Evolutionary conservation across 2,329 filamentous ascomycete genomes (phyloP), one percentile per base, ranked within the genome.

Genomic region (Microcyclospora tardicrescens): DNA sequence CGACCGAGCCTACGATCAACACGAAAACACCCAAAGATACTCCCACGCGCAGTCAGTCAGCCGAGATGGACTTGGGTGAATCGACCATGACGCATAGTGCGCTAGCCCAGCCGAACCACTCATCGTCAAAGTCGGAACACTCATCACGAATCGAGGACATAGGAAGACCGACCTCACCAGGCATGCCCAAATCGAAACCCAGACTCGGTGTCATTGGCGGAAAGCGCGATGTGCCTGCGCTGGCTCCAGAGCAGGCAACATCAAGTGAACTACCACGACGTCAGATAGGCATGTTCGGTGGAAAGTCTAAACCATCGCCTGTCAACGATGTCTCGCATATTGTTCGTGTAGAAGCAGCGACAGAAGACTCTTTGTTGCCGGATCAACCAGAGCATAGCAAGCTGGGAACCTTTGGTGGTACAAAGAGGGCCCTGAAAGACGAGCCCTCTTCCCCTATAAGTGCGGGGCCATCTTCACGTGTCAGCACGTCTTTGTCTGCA

Each of bases 221-320:
- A 6, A 43, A 38, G 16, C 11, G 14, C 8, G 40, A 37, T 10
- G 12, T 14, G 10, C 29, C 37, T 12, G 12, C 10, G n/a, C 19
- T 6, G 16, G 31, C 11, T 24, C 8, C 19, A 5, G 19, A 24
- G 19, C 19, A 8, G 19, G 19, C 19, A 5, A 8, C 19, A 24
- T 24, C 19, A 5, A 8, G 4, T 24, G 19, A 8, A 24, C 8
- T 8, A 8, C 19, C 19, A 8, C 19, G 19, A 24, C 24, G n/a
- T n/a, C 33, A 16, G 38, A 55, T 34, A 46, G 61, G 62, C 2
- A 49, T 58, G 28, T 61, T 64, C 38, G 59, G 61, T 6, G 19
- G 19, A 8, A 24, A 24, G 19, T 4, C 19, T 8, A 24, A 24
- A 4, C 8, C 19, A 24, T 24, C 19, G 19, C 4, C 19, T 24